Evolutionary conservation across 2,329 filamentous ascomycete genomes (phyloP), one percentile per base, ranked within the genome.

Genomic region (Exophiala oligosperma): DNA sequence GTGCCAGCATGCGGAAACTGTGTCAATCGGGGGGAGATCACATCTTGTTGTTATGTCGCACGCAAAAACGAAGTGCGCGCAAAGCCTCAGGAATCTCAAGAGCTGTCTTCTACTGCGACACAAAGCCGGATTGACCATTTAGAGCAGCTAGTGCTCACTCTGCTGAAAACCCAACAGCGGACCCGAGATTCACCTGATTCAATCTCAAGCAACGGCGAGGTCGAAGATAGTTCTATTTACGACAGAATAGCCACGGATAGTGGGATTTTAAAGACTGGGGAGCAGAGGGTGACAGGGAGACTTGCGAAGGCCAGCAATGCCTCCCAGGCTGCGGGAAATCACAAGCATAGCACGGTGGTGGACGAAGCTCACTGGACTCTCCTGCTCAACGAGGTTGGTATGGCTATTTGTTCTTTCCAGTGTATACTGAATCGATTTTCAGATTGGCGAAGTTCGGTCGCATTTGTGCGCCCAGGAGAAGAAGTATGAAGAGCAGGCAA

Each of bases 41-140:
- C 83, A 55, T 88, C 90, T 59, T 97, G 93, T 77, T 89, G 88
- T 65, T 97, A 97, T 78, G 91, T 91, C 47, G 81, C 85, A 52
- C 87, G 85, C 41, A 75, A 79, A 40, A 78, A 77, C 49, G 84
- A 91, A 67, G 93, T 90, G 75, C 94, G 90, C 80, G 85, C 74
- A 57, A 65, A 69, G 4, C 65, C 76, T 50, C 66, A 76, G 24
- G 35, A 40, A 14, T 37, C 49, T 38, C 76, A 84, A 76, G 49
- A 52, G 21, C 79, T 82, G 66, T 91, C 92, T 50, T 40, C 9
- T 80, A 92, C 96, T 74, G 96, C 26, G 26, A 28, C 26, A 97
- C 92, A 93, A 97, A 78, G 94, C 94, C 89, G 93, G 73, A 97
- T 97, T 77, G 92, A 97, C 78, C 86, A 92, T 68, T 81, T 97